A percentile compares a stretch with the other conserved stretches of the same genome.
These are phyloP conservation scores for Scalesia atractyloides DNA, from an alignment of 129 eudicot species.

Conservation along the genomic window DNA sequence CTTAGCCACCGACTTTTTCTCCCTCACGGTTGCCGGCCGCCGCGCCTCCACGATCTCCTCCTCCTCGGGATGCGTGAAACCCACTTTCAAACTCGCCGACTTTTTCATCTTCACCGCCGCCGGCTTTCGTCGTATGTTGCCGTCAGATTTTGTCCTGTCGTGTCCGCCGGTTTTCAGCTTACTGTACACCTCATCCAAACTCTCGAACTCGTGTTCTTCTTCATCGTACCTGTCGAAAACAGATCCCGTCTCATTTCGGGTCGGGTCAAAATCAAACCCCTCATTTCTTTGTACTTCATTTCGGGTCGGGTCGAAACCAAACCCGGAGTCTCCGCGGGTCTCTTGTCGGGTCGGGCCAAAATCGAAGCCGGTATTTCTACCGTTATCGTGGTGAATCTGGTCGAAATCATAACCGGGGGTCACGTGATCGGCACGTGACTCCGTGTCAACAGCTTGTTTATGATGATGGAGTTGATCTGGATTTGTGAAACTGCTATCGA, in stretches of 20 bases:
- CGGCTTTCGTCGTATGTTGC: conserved; percentile 44
- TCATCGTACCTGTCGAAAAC: neutral
- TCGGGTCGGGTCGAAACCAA: no score
- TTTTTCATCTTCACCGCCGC: conserved; percentile 68
- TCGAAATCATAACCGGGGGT: neutral
- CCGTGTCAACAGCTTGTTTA: no score
- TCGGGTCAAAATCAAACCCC: conserved; percentile 19
- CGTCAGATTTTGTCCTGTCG: conserved; percentile 68
- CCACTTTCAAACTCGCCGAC: conserved; percentile 69
- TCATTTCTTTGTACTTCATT: neutral
- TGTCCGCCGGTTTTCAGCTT: conserved; percentile 28
- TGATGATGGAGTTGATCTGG: neutral
- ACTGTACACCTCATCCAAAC: conserved; percentile 76
- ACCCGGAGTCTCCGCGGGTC: no score
- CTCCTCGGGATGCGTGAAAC: conserved; percentile 56
- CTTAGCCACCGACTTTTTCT: conserved; percentile 33
- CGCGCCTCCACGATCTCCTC: conserved; percentile 53
- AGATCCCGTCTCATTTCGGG: neutral
- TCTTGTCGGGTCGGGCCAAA: no score
- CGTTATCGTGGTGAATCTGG: neutral
- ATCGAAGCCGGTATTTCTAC: conserved; percentile 7
- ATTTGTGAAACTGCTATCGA: conserved; percentile 20
- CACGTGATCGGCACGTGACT: no score
- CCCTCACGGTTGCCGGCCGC: conserved; percentile 73
- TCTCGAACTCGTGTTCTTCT: conserved; percentile 36